A percentile compares a stretch with the other conserved stretches of the same genome.
These are phyloP conservation scores for Gossypium herbaceum DNA, from an alignment of 345 rosid genomes.

Conservation along the genomic window DNA sequence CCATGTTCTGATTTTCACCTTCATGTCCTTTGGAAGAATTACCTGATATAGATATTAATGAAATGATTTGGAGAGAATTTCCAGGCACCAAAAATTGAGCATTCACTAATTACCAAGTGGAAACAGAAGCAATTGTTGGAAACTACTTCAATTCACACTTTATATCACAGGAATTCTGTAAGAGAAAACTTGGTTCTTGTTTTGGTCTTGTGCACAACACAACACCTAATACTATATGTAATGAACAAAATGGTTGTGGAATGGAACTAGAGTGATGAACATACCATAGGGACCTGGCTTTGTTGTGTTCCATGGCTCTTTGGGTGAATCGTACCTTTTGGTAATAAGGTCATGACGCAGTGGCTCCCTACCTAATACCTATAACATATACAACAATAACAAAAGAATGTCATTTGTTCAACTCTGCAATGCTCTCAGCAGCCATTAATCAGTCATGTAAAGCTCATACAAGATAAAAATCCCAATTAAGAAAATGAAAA, in stretches of 20 bases:
- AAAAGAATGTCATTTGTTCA: neutral
- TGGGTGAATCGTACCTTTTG: conserved; percentile 35
- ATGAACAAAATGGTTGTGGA: too few relatives aligned
- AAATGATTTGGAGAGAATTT: neutral
- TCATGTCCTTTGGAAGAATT: conserved; percentile 30
- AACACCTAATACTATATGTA: too few relatives aligned
- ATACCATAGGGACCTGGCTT: conserved; percentile 38
- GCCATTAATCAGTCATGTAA: neutral
- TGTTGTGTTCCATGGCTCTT: conserved; percentile 36
- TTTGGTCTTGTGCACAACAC: too few relatives aligned
- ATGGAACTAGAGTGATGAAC: neutral
- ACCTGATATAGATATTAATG: conserved; percentile 23
- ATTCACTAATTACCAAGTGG: too few relatives aligned
- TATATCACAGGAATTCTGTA: neutral
- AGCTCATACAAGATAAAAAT: neutral
- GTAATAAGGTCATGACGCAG: conserved; percentile 27
- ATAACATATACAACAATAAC: neutral
- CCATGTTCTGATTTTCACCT: conserved; percentile 30
- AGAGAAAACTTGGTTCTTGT: neutral
- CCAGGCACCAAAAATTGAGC: neutral
- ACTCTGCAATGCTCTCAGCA: neutral
- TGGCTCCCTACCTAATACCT: conserved; percentile 63
- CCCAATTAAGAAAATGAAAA: neutral
- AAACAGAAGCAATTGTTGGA: neutral
- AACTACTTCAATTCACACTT: neutral